Evolutionary conservation across 192 early-diverging fungal species (phyloP), one percentile per base, ranked within the genome.

Genomic region (Coemansia umbellata): DNA sequence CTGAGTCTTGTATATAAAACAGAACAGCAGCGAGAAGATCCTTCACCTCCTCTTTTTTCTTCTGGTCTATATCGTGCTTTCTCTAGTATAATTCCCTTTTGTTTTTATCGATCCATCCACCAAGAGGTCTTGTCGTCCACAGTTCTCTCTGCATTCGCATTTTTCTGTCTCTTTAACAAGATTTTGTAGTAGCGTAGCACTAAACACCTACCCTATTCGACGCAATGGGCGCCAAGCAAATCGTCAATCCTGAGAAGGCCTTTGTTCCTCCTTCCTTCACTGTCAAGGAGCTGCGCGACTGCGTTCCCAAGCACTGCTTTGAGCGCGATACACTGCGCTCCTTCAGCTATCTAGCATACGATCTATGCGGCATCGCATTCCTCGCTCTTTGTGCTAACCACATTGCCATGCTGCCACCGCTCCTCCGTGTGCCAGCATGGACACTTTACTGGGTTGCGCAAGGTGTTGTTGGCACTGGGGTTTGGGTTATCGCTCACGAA

Each of bases 251-350:
- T 28, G 72, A 74, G 60, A 53, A 51, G 55, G 60, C 56, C 47
- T 74, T 68, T 60, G 72, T 40, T 45, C 77, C 85, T 5, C 87
- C 88, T 7, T 74, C 76, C 26, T 90, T 94, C 59, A 91, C 89
- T 32, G 81, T 97, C 74, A 95, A 95, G 80, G 87, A 94, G 66
- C 81, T 97, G 58, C 87, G 91, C 50, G 89, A 89, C 56, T 79
- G 80, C 58, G 83, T 98, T 14, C 95, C 95, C 24, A 86, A 89
- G 39, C 91, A 95, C 65, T 95, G 91, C 80, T 98, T 95, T 62
- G 79, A 93, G 71, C 86, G 93, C 58, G 81, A 85, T 54, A 86
- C 88, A 2, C 67, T 93, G 36, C 70, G 78, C 31, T 92, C 91
- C 23, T 85, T 94, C 66, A 70, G 69, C 54, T 91, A 93, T 80